Conservation (phyloP, 1,139 yeast species). For the Nakaseomyces sp. region DNA sequence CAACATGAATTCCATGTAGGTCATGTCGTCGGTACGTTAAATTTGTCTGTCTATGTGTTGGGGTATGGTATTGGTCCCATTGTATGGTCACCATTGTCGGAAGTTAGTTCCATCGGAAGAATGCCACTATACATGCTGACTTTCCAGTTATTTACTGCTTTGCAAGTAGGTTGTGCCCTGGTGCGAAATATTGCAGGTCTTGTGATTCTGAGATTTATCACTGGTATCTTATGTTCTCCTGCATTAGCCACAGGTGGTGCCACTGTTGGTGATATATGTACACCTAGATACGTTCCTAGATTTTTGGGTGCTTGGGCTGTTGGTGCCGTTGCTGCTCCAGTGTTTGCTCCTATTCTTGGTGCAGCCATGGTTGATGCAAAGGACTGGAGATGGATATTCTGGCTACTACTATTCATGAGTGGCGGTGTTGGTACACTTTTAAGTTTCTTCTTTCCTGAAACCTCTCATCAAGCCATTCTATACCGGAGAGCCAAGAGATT, state of each 20-base stretch:
- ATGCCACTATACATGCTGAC: slow-evolving; percentile 44
- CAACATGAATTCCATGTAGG: slow-evolving; percentile 18
- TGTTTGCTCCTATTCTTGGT: slow-evolving; percentile 56
- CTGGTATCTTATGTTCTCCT: slow-evolving; percentile 51
- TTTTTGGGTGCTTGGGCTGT: slow-evolving; percentile 44
- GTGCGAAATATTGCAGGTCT: slow-evolving; percentile 45
- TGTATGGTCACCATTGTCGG: slow-evolving; percentile 48
- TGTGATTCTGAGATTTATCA: slow-evolving; percentile 44
- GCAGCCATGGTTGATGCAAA: slow-evolving; percentile 38
- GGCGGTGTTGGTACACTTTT: slow-evolving; percentile 35
- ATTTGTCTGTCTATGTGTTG: slow-evolving; percentile 31
- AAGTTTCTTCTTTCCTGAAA: slow-evolving; percentile 41
- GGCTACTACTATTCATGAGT: slow-evolving; percentile 37
- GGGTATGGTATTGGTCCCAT: slow-evolving; percentile 54
- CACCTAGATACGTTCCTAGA: slow-evolving; percentile 35
- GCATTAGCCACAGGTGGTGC: slow-evolving; percentile 55
- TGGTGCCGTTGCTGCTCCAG: slow-evolving; percentile 53
- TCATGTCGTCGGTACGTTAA: slow-evolving; percentile 18
- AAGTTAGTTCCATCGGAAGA: slow-evolving; percentile 45
- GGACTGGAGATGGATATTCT: slow-evolving; percentile 42
- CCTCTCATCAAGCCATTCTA: slow-evolving; percentile 40
- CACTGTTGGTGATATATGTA: slow-evolving; percentile 45
- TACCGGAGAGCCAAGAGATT: slow-evolving; percentile 41
- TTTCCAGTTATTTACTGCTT: slow-evolving; percentile 45
- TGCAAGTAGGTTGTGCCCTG: slow-evolving; percentile 55